Evolutionary conservation across 495 filamentous ascomycete genomes (phyloP), one percentile per base, ranked within the genome.

Genomic region (Ramalina intermedia): DNA sequence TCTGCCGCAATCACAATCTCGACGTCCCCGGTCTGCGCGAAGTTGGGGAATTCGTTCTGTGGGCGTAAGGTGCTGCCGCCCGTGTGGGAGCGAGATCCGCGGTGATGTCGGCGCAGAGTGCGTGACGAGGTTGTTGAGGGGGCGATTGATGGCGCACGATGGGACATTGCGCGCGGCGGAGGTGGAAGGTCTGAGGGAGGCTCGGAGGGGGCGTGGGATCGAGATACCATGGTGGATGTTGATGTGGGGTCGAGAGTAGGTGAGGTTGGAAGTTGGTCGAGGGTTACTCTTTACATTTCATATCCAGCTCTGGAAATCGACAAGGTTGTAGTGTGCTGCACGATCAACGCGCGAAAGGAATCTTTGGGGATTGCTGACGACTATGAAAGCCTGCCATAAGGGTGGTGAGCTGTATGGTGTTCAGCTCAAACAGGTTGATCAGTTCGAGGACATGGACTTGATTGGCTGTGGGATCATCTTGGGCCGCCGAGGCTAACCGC

Each of bases 31-130:
- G 81, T 87, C 52, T 93, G 81, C 37, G 79, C 82, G 65, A 96
- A 96, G 52, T 90, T 70, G 26, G 88, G 88, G 60, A 94, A 96
- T 54, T 94, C 87, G 61, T 94, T 94, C 61, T 85, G 82, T 41
- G 82, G 75, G 37, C 77, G 66, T 62, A 81, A 82, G 12, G 77
- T 71, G 41, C 71, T 69, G 55, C 84, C 84, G 37, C 87, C 87
- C 63, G 83, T 78, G 59, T 89, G 84, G 17, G 86, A 91, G 45
- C 86, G 82, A 65, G 79, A 78, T 49, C 83, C 81, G 41, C 85
- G 79, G 57, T 86, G 77, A 56, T 79, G 72, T 33, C 79, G 67
- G 33, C 72, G 68, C 6, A 64, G 67, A 48, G 68, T 78, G 61
- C 66, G 76, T 65, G 69, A 74, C 62, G 74, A 82, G 50, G 68